Percentiles rank a stretch among this genome's conserved stretches.
Evolutionary conservation across 192 early-diverging fungal genomes (phyloP).

Genomic region (Cetraspora pellucida): DNA sequence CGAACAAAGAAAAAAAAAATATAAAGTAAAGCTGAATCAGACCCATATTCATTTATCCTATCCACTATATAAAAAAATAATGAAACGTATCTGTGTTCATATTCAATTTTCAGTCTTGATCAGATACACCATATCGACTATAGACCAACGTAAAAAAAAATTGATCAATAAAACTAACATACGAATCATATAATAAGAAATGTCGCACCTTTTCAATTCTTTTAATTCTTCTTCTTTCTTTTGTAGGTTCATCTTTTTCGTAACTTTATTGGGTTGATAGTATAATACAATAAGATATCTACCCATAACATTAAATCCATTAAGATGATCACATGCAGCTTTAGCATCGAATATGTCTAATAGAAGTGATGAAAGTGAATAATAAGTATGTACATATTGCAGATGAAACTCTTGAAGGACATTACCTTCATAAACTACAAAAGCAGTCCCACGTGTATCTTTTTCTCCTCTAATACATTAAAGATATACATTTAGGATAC

Average conservation of each 20-base stretch:
- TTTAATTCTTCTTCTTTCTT: slow-evolving; percentile 75
- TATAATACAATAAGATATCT: slow-evolving; percentile 95
- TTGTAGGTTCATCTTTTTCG: slow-evolving; percentile 78
- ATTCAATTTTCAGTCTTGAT: not conserved
- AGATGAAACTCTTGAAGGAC: not conserved
- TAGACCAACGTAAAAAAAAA: not conserved
- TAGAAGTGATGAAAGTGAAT: not conserved
- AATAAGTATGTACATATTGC: not conserved
- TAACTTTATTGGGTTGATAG: slow-evolving; percentile 79
- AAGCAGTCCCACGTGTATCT: slow-evolving; percentile 93
- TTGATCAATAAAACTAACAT: not conserved
- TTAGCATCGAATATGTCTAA: slow-evolving; percentile 96
- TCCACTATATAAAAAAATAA: too few species aligned
- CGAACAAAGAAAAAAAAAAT: too few species aligned
- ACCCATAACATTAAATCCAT: slow-evolving; percentile 95
- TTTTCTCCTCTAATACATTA: slow-evolving; percentile 60
- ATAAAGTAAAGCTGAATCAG: too few species aligned
- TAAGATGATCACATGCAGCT: slow-evolving; percentile 92
- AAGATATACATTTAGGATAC: not conserved
- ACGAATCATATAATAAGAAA: not conserved
- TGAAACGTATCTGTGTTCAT: too few species aligned
- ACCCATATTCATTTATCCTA: too few species aligned
- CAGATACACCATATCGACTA: slow-evolving; percentile 16
- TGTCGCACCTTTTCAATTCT: slow-evolving; percentile 68
- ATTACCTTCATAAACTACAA: slow-evolving; percentile 85